Conservation (phyloP, 768 basidiomycete genomes). For the Naganishia randhawae region DNA sequence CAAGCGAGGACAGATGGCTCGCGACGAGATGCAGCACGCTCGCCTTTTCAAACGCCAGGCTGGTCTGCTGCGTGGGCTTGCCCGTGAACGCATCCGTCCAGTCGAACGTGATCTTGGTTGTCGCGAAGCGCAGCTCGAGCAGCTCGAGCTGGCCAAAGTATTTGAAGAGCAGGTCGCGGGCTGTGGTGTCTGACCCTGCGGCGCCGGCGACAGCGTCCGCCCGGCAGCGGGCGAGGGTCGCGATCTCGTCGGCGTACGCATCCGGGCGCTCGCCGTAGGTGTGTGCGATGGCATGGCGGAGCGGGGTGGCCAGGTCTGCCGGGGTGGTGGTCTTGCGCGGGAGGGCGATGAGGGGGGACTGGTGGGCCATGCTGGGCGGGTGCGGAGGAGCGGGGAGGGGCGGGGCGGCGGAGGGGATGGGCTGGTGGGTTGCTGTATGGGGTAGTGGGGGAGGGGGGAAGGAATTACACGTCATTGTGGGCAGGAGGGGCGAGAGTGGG, state of each 20-base stretch:
- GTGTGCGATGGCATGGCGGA: constrained; percentile 77
- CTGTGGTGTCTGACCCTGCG: constrained; percentile 81
- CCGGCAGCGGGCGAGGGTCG: constrained; percentile 78
- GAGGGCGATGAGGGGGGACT: constrained; percentile 74
- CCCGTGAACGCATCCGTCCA: constrained; percentile 94
- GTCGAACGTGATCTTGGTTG: constrained; percentile 90
- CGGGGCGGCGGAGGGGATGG: too few relatives aligned
- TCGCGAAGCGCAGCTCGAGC: constrained; percentile 91
- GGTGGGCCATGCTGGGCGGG: constrained; percentile 33
- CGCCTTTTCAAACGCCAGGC: constrained; percentile 96
- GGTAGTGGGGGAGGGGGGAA: too few relatives aligned
- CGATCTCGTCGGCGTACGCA: constrained; percentile 77
- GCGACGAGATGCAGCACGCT: constrained; percentile 96
- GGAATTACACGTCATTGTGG: too few relatives aligned
- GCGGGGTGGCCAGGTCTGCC: constrained; percentile 90
- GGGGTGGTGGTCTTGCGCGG: constrained; percentile 93
- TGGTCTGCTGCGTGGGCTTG: constrained; percentile 90
- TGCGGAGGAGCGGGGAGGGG: background rate
- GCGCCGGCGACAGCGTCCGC: constrained; percentile 88
- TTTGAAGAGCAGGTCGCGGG: constrained; percentile 91
- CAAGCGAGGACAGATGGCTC: constrained; percentile 85
- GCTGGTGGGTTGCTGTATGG: too few relatives aligned
- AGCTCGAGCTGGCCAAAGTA: constrained; percentile 99
- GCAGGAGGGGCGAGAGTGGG: too few relatives aligned
- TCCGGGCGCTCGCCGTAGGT: constrained; percentile 93